These are phyloP conservation scores for Gillenia trifoliata DNA, from an alignment of 306 rosid species.

Conservation along the genomic window DNA sequence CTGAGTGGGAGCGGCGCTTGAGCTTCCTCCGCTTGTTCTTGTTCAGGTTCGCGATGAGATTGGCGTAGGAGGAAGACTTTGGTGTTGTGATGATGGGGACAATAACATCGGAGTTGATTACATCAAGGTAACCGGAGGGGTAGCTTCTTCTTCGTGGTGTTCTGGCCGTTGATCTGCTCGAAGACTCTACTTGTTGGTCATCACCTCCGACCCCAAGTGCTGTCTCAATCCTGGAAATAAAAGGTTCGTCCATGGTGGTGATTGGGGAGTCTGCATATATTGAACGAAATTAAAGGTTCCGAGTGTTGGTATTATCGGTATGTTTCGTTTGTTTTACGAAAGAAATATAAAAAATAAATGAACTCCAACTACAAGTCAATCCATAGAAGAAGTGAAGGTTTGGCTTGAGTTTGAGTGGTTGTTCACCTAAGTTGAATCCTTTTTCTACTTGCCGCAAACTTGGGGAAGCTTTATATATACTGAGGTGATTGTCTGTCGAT, in stretches of 20 bases:
- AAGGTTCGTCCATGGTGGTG: slow-evolving; percentile 40
- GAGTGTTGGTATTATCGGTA: background rate
- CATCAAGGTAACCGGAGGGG: slow-evolving; percentile 25
- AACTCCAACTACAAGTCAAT: slow-evolving; percentile 23
- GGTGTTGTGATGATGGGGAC: slow-evolving; percentile 31
- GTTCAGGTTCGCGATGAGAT: slow-evolving; percentile 43
- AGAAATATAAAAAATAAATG: too few relatives aligned
- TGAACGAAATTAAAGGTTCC: background rate
- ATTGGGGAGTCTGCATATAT: background rate
- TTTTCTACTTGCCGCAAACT: background rate
- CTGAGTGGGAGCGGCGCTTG: slow-evolving; percentile 47
- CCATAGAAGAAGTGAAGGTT: background rate
- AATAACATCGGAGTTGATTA: slow-evolving; percentile 30
- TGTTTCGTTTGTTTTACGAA: background rate
- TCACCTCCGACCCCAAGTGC: slow-evolving; percentile 11
- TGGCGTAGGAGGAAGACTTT: slow-evolving; percentile 28
- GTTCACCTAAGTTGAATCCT: background rate
- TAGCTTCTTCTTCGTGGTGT: slow-evolving; percentile 30
- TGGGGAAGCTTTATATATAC: background rate
- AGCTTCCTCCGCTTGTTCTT: slow-evolving; percentile 24
- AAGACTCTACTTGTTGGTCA: background rate
- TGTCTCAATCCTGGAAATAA: slow-evolving; percentile 23
- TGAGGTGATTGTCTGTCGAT: too few relatives aligned
- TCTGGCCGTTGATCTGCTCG: background rate
- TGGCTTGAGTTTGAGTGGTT: background rate